Evolutionary conservation across 768 basidiomycete genomes (phyloP).

Genomic region (Neoboletus subvelutipes): DNA sequence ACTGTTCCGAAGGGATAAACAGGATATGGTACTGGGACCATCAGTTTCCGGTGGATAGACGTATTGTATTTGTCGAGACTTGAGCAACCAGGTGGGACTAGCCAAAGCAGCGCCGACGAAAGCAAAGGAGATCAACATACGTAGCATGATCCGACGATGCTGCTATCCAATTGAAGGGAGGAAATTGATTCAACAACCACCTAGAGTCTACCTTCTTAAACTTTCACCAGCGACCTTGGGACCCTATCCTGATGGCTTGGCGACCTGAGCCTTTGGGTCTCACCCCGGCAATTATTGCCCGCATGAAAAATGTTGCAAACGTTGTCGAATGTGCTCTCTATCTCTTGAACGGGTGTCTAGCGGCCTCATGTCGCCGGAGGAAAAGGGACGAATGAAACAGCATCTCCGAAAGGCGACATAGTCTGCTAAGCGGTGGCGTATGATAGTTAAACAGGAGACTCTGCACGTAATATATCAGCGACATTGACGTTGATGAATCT

Average conservation of each 20-base stretch:
- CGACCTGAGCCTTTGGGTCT: not conserved
- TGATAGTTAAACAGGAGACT: no score
- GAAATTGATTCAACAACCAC: not conserved
- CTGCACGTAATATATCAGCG: no score
- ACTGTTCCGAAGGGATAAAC: slow-evolving; percentile 18
- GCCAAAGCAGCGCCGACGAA: slow-evolving; percentile 6
- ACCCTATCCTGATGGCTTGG: no score
- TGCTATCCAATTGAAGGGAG: not conserved
- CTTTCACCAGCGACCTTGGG: no score
- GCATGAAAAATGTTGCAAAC: not conserved
- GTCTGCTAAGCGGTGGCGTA: no score
- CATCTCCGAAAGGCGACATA: no score
- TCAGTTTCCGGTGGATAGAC: no score
- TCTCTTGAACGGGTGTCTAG: not conserved
- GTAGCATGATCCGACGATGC: not conserved
- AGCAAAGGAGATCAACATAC: not conserved
- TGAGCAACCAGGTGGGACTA: not conserved
- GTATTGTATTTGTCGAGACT: not conserved
- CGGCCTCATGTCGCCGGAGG: not conserved
- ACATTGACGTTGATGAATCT: no score
- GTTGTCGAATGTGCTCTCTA: not conserved
- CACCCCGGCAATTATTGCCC: slow-evolving; percentile 1
- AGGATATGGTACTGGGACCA: not conserved
- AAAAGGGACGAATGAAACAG: no score
- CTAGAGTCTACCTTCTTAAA: not conserved